Evolutionary conservation across 148 eudicot species (phyloP), one percentile per base, ranked within the genome.

Genomic region (Hydrangea macrophylla): DNA sequence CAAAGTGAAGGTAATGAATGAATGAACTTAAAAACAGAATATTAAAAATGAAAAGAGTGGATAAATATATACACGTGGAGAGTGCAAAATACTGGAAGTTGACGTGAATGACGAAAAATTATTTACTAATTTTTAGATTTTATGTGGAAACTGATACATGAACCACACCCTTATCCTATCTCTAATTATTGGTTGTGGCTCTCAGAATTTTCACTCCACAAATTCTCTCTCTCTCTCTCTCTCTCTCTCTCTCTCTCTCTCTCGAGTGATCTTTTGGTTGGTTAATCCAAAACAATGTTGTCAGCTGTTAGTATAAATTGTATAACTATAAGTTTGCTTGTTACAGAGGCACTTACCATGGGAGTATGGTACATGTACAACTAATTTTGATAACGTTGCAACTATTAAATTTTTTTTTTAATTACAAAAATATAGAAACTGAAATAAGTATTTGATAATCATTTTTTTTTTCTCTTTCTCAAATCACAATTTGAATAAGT

Each of bases 131-230:
- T 44, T 64, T 64, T 3, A 9, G 7, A 45, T 45, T 64, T 28
- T 65, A 42, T 65, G 69, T 65, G 69, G 69, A 50, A 65, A 24
- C 58, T 20, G 55, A 32, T 48, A 20, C 22, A 4, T 35, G 39
- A 35, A 48, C 58, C 10, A 39, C 18, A 22, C 40, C 69, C 58
- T 65, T 65, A 65, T 65, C 69, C 69, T 9, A n/a, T 9, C 28
- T n/a, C 30, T 23, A 64, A 40, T 54, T 2, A 1, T 25, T 31
- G 35, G 42, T 28, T 65, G 58, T 51, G 69, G 69, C 58, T 51
- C 37, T 64, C 53, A 51, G 0, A 45, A 44, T n/a, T 8, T 35
- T 35, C 39, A 35, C 39, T 35, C 9, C 67, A 54, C 28, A 22
- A 6, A 54, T 2, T 56, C 60, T 26, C 60, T 26, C 60, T 56